Evolutionary conservation across 257 asterid species (phyloP).

Genomic region (Nicotiana tomentosiformis): DNA sequence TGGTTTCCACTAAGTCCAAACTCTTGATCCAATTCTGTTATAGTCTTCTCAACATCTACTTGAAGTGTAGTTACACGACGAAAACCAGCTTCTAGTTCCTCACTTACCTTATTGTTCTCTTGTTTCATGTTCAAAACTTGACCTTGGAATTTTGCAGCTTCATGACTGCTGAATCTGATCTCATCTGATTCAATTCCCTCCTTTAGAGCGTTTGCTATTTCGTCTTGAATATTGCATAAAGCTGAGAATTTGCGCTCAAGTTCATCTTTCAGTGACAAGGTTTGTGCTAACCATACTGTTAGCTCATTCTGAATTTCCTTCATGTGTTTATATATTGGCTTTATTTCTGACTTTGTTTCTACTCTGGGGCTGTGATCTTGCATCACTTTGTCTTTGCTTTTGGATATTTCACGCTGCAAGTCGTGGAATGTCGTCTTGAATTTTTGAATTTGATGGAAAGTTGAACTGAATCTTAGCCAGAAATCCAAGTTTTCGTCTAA

Average conservation of each 20-base stretch:
- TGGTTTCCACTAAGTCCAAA: conserved; percentile 51
- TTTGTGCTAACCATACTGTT: conserved; percentile 66
- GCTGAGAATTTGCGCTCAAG: conserved; percentile 54
- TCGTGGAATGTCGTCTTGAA: conserved; percentile 43
- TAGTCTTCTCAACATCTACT: conserved; percentile 47
- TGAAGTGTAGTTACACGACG: conserved; percentile 52
- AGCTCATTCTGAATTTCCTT: conserved; percentile 73
- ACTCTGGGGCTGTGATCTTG: conserved; percentile 27
- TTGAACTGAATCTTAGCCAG: conserved; percentile 59
- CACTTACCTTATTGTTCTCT: conserved; percentile 77
- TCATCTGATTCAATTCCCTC: conserved; percentile 61
- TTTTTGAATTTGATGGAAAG: conserved; percentile 48
- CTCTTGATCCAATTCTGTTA: conserved; percentile 52
- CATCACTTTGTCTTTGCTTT: conserved; percentile 27
- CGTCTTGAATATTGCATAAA: conserved; percentile 70
- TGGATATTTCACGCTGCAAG: conserved; percentile 33
- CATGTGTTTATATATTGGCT: conserved; percentile 77
- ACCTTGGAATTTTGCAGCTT: conserved; percentile 91
- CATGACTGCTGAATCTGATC: conserved; percentile 56
- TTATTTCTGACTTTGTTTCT: conserved; percentile 46
- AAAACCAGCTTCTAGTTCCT: conserved; percentile 60
- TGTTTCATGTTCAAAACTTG: conserved; percentile 86
- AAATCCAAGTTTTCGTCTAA: conserved; percentile 52
- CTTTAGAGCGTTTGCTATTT: conserved; percentile 51
- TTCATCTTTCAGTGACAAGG: conserved; percentile 55